Conservation (phyloP, 2,329 filamentous ascomycete species). For the Fusarium protoensiforme region DNA sequence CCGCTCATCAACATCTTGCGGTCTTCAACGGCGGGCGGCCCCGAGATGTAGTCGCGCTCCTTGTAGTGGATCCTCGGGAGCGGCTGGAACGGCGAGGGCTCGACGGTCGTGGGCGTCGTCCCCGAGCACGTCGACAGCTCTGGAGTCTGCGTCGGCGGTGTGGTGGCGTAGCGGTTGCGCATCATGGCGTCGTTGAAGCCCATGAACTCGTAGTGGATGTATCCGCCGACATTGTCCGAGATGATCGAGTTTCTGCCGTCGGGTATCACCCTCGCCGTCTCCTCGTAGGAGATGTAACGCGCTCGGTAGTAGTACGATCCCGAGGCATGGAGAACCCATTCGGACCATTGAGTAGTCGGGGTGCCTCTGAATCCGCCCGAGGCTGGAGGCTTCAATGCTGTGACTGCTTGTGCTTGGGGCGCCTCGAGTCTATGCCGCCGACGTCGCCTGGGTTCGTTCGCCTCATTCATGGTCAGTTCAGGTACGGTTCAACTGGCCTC, state of each 20-base stretch:
- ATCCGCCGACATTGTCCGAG: constrained; percentile 25
- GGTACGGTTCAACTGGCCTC: background rate
- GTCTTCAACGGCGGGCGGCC: background rate
- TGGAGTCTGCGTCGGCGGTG: background rate
- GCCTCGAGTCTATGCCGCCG: background rate
- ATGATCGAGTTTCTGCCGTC: constrained; percentile 37
- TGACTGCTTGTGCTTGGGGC: constrained; percentile 2
- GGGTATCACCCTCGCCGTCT: constrained; percentile 12
- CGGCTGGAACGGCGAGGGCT: background rate
- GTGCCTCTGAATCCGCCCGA: background rate
- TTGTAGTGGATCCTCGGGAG: background rate
- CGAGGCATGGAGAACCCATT: constrained; percentile 29
- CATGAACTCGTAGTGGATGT: constrained; percentile 39
- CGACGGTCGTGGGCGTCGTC: constrained; percentile 14
- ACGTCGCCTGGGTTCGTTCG: constrained; percentile 1
- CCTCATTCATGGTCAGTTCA: constrained; percentile 5
- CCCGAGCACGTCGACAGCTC: constrained; percentile 23
- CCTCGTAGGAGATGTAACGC: constrained; percentile 34
- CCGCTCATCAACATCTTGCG: constrained; percentile 23
- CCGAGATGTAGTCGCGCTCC: constrained; percentile 12
- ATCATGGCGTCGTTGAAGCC: constrained; percentile 6
- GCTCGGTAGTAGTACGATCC: constrained; percentile 36
- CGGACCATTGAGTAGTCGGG: constrained; percentile 23
- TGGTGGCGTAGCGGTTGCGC: background rate
- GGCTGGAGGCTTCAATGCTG: constrained; percentile 4